These are phyloP conservation scores for Claviceps sp. DNA, from an alignment of 2,329 filamentous ascomycete species.

Conservation along the genomic window DNA sequence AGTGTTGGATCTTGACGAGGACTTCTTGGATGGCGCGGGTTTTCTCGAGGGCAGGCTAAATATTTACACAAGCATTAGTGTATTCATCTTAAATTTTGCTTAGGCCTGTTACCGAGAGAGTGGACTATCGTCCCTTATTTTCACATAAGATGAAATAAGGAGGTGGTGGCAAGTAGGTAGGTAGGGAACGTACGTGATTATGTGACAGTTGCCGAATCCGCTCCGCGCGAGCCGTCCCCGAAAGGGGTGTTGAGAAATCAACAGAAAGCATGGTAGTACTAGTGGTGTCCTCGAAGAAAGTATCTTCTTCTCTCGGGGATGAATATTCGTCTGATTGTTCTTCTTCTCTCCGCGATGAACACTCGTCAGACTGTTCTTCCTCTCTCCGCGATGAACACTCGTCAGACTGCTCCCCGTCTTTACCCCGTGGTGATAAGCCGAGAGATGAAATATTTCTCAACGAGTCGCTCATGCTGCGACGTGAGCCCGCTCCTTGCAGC, in stretches of 20 bases:
- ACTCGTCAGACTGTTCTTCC: background rate
- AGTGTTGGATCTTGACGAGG: conserved; percentile 24
- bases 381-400: too few species aligned
- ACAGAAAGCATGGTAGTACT: conserved; percentile 21
- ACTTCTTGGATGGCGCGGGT: conserved; percentile 21
- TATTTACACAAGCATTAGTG: too few species aligned
- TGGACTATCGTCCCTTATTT: too few species aligned
- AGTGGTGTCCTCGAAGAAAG: too few species aligned
- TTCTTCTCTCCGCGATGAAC: too few species aligned
- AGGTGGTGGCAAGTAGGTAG: background rate
- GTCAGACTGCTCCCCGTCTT: too few species aligned
- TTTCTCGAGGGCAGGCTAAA: conserved; percentile 22
- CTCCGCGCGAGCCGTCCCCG: conserved; percentile 21
- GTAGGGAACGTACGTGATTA: conserved; percentile 21
- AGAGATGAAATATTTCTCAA: background rate
- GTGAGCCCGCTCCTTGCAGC: too few species aligned
- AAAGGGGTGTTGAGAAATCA: conserved; percentile 26
- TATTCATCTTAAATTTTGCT: background rate
- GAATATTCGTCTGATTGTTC: too few species aligned
- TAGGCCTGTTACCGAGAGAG: background rate
- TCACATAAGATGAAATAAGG: background rate
- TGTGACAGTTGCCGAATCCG: conserved; percentile 25
- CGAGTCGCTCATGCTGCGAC: background rate
- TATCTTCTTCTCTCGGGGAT: too few species aligned
- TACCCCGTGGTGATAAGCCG: too few species aligned